A percentile compares a stretch with the other conserved stretches of the same genome.
These are phyloP conservation scores for Aureobasidium melanogenum DNA, from an alignment of 2,329 filamentous ascomycete genomes.

Conservation along the genomic window DNA sequence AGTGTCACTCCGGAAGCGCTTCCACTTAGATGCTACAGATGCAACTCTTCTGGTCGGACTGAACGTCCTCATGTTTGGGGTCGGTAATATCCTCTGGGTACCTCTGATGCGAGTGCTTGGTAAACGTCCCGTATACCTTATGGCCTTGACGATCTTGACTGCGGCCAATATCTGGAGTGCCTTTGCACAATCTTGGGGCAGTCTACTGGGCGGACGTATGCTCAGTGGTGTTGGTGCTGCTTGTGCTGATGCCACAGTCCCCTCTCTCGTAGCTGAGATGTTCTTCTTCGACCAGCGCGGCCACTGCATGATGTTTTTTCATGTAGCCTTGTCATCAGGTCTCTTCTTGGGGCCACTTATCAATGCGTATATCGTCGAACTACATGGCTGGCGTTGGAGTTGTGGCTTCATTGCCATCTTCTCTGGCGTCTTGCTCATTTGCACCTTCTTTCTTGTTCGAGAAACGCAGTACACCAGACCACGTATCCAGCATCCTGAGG, in stretches of 20 bases:
- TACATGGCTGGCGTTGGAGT: constrained; percentile 21
- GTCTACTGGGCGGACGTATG: constrained; percentile 21
- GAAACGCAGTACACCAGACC: constrained; percentile 20
- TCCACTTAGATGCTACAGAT: constrained; percentile 17
- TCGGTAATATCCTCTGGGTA: constrained; percentile 26
- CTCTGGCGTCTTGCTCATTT: constrained; percentile 18
- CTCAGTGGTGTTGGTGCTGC: constrained; percentile 22
- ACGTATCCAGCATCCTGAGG: constrained; percentile 1
- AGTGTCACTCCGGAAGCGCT: constrained; percentile 25
- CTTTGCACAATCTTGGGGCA: constrained; percentile 19
- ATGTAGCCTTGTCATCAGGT: constrained; percentile 28
- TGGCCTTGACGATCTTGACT: constrained; percentile 25
- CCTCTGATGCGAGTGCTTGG: constrained; percentile 26
- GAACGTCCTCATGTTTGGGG: constrained; percentile 24
- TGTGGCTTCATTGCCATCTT: constrained; percentile 22
- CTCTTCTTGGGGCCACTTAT: constrained; percentile 31
- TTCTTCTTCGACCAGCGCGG: constrained; percentile 28
- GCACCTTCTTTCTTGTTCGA: constrained; percentile 19
- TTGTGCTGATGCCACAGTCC: constrained; percentile 29
- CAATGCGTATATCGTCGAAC: constrained; percentile 22
- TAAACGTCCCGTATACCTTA: constrained; percentile 31
- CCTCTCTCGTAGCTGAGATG: constrained; percentile 29
- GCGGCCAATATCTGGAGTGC: constrained; percentile 30
- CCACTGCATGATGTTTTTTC: constrained; percentile 31
- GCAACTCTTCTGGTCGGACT: constrained; percentile 21